A percentile compares a stretch with the other conserved stretches of the same genome.
Conservation (phyloP, 257 asterid genomes). For the Solanum neorickii region DNA sequence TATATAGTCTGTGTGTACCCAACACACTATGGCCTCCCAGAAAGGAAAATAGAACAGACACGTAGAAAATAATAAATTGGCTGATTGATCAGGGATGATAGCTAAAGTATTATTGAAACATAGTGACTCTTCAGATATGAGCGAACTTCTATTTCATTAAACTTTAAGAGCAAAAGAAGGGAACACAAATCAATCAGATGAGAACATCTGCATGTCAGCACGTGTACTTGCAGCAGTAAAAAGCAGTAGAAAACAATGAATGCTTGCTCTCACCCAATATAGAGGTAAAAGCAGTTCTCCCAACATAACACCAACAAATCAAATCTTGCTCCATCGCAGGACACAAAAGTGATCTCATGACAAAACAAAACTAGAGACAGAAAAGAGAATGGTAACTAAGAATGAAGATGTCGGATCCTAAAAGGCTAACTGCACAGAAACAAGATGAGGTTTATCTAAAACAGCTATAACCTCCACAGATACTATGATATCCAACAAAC, state of each 20-base stretch:
- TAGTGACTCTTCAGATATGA: neutral
- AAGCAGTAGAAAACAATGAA: neutral
- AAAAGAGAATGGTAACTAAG: neutral
- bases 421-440: neutral
- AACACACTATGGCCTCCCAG: neutral
- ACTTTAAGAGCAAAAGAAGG: neutral
- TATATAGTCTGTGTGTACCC: neutral
- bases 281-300: neutral
- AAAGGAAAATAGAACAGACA: neutral
- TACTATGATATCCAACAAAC: conserved; percentile 23
- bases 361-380: neutral
- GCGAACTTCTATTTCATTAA: neutral
- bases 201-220: neutral
- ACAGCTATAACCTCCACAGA: neutral
- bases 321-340: neutral
- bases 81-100: neutral
- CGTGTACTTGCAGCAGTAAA: neutral
- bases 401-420: neutral
- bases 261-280: neutral
- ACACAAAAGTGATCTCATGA: neutral
- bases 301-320: neutral
- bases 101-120: neutral
- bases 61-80: neutral
- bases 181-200: neutral
- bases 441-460: neutral